Evolutionary conservation across 306 rosid genomes (phyloP), one percentile per base, ranked within the genome.

Genomic region (Rubus idaeus): DNA sequence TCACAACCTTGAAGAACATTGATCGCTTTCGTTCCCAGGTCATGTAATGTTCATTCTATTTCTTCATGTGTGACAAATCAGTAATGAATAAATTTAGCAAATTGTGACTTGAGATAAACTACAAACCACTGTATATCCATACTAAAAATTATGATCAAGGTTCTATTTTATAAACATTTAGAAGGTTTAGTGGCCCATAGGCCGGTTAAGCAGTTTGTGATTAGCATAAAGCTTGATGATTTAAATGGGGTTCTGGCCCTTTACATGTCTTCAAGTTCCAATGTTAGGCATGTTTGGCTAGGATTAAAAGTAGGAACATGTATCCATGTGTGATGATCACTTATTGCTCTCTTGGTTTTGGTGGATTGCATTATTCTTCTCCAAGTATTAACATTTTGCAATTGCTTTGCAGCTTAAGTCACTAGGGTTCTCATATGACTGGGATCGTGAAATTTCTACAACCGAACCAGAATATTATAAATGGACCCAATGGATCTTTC

Each of bases 401-500:
- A 44, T 40, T 78, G 8, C 66, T 78, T 79, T 90, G 75, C 91
- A 95, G 98, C 89, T 95, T 76, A 92, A 92, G 83, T 95, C 96
- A 53, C 80, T 95, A 74, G 98, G 98, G 77, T 95, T 95, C 84
- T 95, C 98, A 23, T 95, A 95, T 78, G 98, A 95, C 67, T 95
- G 97, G 98, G 93, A 89, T 81, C 97, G 98, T 70, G 98, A 95
- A 81, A 84, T 95, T 87, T 92, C 97, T 65, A 95, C 97, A 70
- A 95, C 79, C 71, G 97, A 95, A 72, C 98, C 98, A 72, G 89
- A 87, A 17, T 95, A 95, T 82, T 92, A 95, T 87, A 92, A 86
- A 86, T 95, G 98, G 98, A 95, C 98, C 39, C 98, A 90, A 53
- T 95, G 98, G 98, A 92, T 95, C 78, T 95, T 95, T 89, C 93